Base-by-base conservation (phyloP, 2,329 filamentous ascomycete species). In the Fonsecaea multimorphosa region DNA sequence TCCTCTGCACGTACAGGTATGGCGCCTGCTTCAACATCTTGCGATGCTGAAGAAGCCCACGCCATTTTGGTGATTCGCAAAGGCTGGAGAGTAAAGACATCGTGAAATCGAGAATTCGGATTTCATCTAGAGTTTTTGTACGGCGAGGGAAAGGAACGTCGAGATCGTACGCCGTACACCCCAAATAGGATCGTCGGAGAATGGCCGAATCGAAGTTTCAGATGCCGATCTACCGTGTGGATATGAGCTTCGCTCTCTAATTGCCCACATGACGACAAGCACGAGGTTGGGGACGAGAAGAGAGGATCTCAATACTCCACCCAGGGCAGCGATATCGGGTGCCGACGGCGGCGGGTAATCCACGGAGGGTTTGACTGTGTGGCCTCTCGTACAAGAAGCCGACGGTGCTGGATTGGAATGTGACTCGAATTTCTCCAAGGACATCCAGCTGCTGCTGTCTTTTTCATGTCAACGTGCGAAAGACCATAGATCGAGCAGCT, bases 221-320 rank as follows among this genome's bases (percentile, higher is more conserved):
- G 44, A 52, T 60, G 58, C 58, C 58, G 58, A 60, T 36, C 19
- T 52, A 32, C 58, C 58, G 58, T 44, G 9, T 29, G 27, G 16
- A 60, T 44, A 44, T 40, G 14, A 40, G 9, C 11, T 22, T 24
- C 19, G n/a, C 22, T 11, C 24, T 49, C 9, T 11, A 14, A 24
- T 24, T 12, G 22, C 19, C 22, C 12, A 8, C 44, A 24, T 49
- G 44, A 49, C 44, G 38, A 44, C 38, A 44, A n/a, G 19, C 44
- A 9, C 16, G n/a, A 40, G 29, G 29, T 31, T 31, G 29, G n/a
- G n/a, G n/a, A n/a, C 8, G 29, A n/a, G 8, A 32, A 31, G 4
- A 31, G 8, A 54, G 14, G 1, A 54, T 22, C 7, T 14, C 27
- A 32, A n/a, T 11, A 14, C 34, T 38, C 22, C 31, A 34, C 54